phyloP scores from a whole-genome alignment of 2,329 filamentous ascomycete species.

The Botrytis squamosa region DNA sequence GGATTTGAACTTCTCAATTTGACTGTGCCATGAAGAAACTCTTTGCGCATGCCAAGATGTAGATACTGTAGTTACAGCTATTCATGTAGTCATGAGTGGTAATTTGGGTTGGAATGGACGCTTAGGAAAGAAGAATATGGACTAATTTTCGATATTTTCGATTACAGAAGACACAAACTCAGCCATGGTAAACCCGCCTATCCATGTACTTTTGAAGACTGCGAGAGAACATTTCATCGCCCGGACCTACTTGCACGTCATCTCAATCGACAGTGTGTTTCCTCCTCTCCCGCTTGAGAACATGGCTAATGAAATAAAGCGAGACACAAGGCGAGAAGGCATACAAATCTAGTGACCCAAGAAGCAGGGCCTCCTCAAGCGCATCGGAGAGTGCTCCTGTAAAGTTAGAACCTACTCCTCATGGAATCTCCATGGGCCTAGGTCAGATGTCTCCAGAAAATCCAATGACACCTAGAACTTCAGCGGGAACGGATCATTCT shows the following conservation, averaged over 20 bases:
- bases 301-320: conserved; percentile 38
- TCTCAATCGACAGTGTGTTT: conserved; percentile 50
- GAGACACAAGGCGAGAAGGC: conserved; percentile 48
- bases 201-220: conserved; percentile 52
- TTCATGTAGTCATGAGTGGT: not conserved
- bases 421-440: conserved; percentile 10
- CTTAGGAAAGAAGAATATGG: not conserved
- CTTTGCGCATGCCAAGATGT: not conserved
- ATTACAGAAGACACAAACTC: conserved; percentile 56
- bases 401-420: conserved; percentile 11
- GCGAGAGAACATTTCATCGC: conserved; percentile 57
- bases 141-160: not conserved
- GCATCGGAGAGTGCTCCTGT: conserved; percentile 30
- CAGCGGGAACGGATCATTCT: conserved; percentile 29
- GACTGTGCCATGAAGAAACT: not conserved
- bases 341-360: conserved; percentile 34
- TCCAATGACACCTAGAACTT: conserved; percentile 31
- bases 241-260: conserved; percentile 61
- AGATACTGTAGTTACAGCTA: not conserved
- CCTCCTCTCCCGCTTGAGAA: not conserved
- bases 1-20: not conserved
- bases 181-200: conserved; percentile 56
- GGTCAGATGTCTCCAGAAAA: conserved; percentile 29
- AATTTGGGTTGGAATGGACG: not conserved
- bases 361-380: conserved; percentile 36